Percentiles rank a stretch among this genome's conserved stretches.
Evolutionary conservation across 345 rosid species (phyloP).

Genomic region (Brassica cretica): DNA sequence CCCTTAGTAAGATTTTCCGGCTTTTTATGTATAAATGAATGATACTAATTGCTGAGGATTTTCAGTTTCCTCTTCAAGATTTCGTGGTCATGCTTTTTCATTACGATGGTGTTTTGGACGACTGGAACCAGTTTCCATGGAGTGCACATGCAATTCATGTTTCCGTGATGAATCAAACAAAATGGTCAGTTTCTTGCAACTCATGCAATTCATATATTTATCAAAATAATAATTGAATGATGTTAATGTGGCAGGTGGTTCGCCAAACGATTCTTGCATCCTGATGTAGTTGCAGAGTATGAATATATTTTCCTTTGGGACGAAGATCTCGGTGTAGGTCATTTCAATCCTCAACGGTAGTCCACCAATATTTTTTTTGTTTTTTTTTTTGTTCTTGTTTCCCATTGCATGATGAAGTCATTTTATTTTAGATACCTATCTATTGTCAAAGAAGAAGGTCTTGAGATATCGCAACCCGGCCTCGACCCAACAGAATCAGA

Average conservation of each 20-base stretch:
- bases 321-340: slow-evolving; percentile 83
- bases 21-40: not conserved
- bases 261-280: slow-evolving; percentile 94
- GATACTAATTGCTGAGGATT: not conserved
- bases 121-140: slow-evolving; percentile 75
- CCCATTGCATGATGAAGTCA: not conserved
- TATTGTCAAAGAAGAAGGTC: slow-evolving; percentile 69
- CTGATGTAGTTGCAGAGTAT: slow-evolving; percentile 74
- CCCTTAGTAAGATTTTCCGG: not conserved
- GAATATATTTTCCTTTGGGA: slow-evolving; percentile 92
- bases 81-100: slow-evolving; percentile 86
- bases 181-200: slow-evolving; percentile 54
- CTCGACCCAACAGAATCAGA: slow-evolving; percentile 75
- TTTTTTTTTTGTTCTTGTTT: not conserved
- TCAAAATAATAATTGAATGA: not conserved
- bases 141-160: slow-evolving; percentile 64
- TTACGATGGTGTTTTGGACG: slow-evolving; percentile 77
- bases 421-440: slow-evolving; percentile 55
- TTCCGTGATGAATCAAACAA: slow-evolving; percentile 78
- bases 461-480: slow-evolving; percentile 95
- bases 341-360: slow-evolving; percentile 73
- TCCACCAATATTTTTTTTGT: not conserved
- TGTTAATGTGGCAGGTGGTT: slow-evolving; percentile 73
- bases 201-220: not conserved
- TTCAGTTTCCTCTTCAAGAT: slow-evolving; percentile 64